Evolutionary conservation across 1,139 yeast genomes (phyloP), one percentile per base, ranked within the genome.

Genomic region (Saccharomyces hybrid): DNA sequence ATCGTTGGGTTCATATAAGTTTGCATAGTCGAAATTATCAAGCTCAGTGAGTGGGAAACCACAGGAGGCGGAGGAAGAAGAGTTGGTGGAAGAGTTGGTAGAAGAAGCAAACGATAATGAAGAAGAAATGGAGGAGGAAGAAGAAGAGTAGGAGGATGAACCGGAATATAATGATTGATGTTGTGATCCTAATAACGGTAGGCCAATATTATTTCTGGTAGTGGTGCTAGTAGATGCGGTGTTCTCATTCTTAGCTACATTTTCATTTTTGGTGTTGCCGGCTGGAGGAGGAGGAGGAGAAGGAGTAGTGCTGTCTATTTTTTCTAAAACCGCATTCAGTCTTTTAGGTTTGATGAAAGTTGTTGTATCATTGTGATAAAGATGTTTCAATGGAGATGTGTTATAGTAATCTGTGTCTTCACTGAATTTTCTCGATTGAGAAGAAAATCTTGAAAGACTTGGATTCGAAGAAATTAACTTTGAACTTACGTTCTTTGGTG

Each of bases 361-460:
- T 23, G 60, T 56, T 13, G 54, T 52, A 44, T 59, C 61, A 51
- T 60, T 59, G 53, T 64, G 68, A 54, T 60, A 65, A 25, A 63
- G 52, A 52, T 65, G 67, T 38, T 63, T 66, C 49, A 66, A 52
- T 2, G 70, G 69, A 13, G 69, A 65, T 4, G 65, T 61, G 51
- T 67, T 66, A 50, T 58, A 67, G 51, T 65, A 66, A 48, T 65
- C 69, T 2, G 69, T 66, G 47, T 64, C 63, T 6, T 66, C 66
- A 38, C 63, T 62, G 38, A 66, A 65, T 38, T 58, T 60, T 47
- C 68, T 57, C 7, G 64, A 50, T 16, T 38, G 58, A 27, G 53
- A 20, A 9, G 30, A 32, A 23, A 41, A 30, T 8, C 3, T 31
- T 16, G 50, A 48, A 16, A 38, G 25, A 38, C n/a, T 16, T 16